A percentile compares a stretch with the other conserved stretches of the same genome.
These are phyloP conservation scores for Wallacemonas collosoma DNA, from an alignment of 208 protist genomes.

Conservation along the genomic window DNA sequence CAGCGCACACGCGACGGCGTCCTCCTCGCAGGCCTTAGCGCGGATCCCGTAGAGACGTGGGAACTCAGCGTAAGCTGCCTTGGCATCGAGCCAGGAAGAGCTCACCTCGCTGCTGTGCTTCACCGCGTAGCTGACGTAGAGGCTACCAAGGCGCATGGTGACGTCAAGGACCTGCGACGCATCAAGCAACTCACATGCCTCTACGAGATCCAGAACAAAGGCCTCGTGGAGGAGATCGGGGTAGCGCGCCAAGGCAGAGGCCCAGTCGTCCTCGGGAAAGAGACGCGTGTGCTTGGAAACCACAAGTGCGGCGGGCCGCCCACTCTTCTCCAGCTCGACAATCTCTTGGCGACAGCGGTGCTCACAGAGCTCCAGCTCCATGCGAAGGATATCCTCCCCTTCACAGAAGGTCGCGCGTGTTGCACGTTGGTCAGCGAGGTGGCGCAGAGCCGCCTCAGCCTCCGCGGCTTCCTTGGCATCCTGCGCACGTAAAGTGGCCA, in stretches of 20 bases:
- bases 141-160: neutral
- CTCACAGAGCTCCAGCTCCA: constrained; percentile 19
- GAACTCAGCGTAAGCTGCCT: constrained; percentile 2
- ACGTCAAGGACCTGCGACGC: neutral
- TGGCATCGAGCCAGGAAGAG: neutral
- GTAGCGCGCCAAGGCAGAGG: constrained; percentile 3
- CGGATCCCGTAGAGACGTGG: neutral
- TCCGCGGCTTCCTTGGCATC: constrained; percentile 19
- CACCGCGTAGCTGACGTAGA: constrained; percentile 1
- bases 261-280: constrained; percentile 5
- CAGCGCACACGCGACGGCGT: constrained; percentile 1
- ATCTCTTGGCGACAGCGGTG: constrained; percentile 18
- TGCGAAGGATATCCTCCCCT: constrained; percentile 29
- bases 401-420: neutral
- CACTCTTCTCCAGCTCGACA: neutral
- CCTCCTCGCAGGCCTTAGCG: constrained; percentile 1
- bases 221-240: constrained; percentile 1
- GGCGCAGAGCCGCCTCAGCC: constrained; percentile 4
- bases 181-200: constrained; percentile 5
- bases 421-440: constrained; percentile 1
- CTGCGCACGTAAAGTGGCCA: constrained; percentile 28
- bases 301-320: neutral
- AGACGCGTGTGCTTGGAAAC: neutral
- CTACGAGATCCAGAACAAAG: constrained; percentile 7
- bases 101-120: neutral